Evolutionary conservation across 495 filamentous ascomycete genomes (phyloP), one percentile per base, ranked within the genome.

Genomic region (Parmelia sp.): DNA sequence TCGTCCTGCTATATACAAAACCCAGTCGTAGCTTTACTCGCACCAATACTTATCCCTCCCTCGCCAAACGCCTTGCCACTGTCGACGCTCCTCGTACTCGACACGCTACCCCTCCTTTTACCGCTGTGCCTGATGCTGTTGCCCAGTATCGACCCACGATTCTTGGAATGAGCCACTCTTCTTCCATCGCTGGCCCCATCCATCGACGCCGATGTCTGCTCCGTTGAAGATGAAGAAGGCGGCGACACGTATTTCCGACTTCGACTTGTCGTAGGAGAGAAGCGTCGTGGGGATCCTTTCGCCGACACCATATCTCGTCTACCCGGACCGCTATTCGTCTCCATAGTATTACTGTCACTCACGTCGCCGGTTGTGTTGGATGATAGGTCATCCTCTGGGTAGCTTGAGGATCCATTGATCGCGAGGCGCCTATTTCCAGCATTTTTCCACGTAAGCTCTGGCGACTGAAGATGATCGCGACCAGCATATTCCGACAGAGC

Each of bases 401-500:
- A 44, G 57, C 49, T 67, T 21, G 31, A 53, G 12, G n/a, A 19
- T 35, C 55, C 51, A 31, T 33, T 51, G 23, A 35, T 44, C 21
- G 25, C 27, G 11, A 44, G 57, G 17, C 17, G 47, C 27, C 49
- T 15, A n/a, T 64, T 60, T 11, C 21, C 29, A 23, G 42, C 33
- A 33, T 14, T 15, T 47, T 58, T 59, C 39, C 61, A 60, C 0
- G 64, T 61, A 33, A 63, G 21, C n/a, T 51, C 60, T 47, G 36
- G 59, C 11, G 56, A 29, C 42, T 65, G 61, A 21, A 58, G 21
- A 59, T 69, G 68, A 49, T 69, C 65, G 19, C 65, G 61, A 58
- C 64, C 75, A 12, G 79, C 79, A 69, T 91, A 86, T 62, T 76
- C 83, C 51, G 92, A 86, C 6, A 98, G 78, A 0, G 93, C 91